A percentile compares a stretch with the other conserved stretches of the same genome.
phyloP scores from a whole-genome alignment of 202 grass and related monocot species.

The Elaeis oleifera region DNA sequence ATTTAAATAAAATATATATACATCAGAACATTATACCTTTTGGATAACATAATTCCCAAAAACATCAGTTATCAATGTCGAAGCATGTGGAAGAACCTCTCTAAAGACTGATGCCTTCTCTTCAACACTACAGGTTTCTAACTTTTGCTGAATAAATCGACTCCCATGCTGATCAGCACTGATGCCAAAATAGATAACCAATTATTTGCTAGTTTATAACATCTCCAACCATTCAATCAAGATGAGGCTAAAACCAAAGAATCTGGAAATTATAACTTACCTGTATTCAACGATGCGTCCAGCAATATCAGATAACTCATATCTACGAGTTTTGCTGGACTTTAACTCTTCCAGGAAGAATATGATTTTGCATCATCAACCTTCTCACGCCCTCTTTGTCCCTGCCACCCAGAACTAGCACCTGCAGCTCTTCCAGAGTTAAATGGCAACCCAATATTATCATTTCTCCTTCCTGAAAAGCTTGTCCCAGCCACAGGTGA shows the following conservation, averaged over 20 bases:
- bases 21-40: conserved; percentile 47
- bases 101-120: conserved; percentile 85
- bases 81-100: conserved; percentile 81
- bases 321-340: conserved; percentile 55
- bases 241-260: not conserved
- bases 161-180: conserved; percentile 97
- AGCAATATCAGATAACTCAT: conserved; percentile 77
- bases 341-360: conserved; percentile 90
- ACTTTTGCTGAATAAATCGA: conserved; percentile 97
- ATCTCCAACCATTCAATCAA: not conserved
- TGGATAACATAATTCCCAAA: conserved; percentile 99
- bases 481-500: conserved; percentile 32
- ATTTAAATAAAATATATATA: not conserved
- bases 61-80: conserved; percentile 83
- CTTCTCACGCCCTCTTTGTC: conserved; percentile 34
- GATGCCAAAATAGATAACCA: conserved; percentile 19
- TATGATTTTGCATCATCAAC: conserved; percentile 55
- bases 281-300: conserved; percentile 84
- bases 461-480: conserved; percentile 47
- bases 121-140: conserved; percentile 74
- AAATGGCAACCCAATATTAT: conserved; percentile 34
- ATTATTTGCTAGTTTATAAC: too few species aligned
- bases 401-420: conserved; percentile 41
- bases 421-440: conserved; percentile 32
- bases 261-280: conserved; percentile 36